Conservation (phyloP, 805 yeast genomes). For the Yamadazyma sp. region DNA sequence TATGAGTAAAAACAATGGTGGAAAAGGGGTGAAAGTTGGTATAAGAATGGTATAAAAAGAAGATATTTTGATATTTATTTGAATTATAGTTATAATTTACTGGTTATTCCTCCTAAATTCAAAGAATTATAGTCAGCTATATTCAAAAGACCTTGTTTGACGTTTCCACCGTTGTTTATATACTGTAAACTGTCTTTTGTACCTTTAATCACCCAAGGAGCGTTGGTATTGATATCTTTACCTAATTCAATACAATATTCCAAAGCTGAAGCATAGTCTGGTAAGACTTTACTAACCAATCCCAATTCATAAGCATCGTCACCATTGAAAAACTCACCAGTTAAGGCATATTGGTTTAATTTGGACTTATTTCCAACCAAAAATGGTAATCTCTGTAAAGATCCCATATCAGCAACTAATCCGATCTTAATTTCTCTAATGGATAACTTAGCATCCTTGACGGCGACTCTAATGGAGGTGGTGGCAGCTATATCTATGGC, state of each 20-base stretch:
- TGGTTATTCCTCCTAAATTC: conserved; percentile 6
- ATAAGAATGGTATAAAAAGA: no score
- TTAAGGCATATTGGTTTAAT: conserved; percentile 57
- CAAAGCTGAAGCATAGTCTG: conserved; percentile 48
- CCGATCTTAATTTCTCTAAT: conserved; percentile 73
- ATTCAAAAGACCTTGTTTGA: conserved; percentile 47
- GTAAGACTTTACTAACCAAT: conserved; percentile 45
- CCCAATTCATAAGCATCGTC: conserved; percentile 59
- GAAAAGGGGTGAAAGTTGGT: no score
- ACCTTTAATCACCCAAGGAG: conserved; percentile 62
- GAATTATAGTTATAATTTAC: neutral
- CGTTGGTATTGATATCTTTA: conserved; percentile 39
- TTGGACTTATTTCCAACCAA: conserved; percentile 53
- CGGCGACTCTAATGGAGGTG: conserved; percentile 54
- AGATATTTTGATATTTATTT: no score
- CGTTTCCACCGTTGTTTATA: conserved; percentile 31
- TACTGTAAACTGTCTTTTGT: conserved; percentile 54
- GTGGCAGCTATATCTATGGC: conserved; percentile 67
- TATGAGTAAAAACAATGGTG: no score
- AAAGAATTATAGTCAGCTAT: conserved; percentile 50
- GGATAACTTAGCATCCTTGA: conserved; percentile 50
- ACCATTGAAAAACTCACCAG: conserved; percentile 55
- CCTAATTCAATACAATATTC: conserved; percentile 51
- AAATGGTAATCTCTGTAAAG: conserved; percentile 62
- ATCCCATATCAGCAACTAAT: conserved; percentile 76